These are phyloP conservation scores for Clathrospora elynae DNA, from an alignment of 2,329 filamentous ascomycete genomes.

Conservation along the genomic window DNA sequence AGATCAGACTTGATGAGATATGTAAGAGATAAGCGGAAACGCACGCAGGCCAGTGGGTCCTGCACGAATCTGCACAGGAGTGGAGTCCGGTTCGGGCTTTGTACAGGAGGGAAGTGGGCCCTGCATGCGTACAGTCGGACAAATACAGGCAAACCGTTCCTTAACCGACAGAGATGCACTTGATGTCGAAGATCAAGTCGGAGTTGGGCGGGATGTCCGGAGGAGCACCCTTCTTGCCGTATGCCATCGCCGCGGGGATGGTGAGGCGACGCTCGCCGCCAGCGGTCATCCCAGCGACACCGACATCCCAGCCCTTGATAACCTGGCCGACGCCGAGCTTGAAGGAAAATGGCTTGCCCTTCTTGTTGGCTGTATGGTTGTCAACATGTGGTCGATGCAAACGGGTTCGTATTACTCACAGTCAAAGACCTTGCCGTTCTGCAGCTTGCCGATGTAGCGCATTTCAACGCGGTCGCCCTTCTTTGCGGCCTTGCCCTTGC, in stretches of 20 bases:
- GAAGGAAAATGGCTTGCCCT: constrained; percentile 96
- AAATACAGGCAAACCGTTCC: constrained; percentile 12
- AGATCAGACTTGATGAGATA: constrained; percentile 27
- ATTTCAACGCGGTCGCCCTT: constrained; percentile 88
- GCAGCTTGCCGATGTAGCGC: constrained; percentile 95
- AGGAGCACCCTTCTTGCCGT: constrained; percentile 75
- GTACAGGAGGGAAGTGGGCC: constrained; percentile 34
- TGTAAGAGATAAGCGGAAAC: constrained; percentile 25
- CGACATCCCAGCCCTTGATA: constrained; percentile 98
- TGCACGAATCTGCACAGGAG: constrained; percentile 42
- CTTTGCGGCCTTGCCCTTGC: constrained; percentile 83
- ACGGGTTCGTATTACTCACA: constrained; percentile 60
- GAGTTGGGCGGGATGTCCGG: constrained; percentile 92
- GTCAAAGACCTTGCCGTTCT: constrained; percentile 94
- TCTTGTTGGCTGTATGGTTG: constrained; percentile 84
- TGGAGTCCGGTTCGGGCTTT: constrained; percentile 31
- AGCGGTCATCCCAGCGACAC: constrained; percentile 87
- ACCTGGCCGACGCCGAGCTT: constrained; percentile 93
- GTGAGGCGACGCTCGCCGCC: constrained; percentile 92
- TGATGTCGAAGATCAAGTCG: constrained; percentile 83
- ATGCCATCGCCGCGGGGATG: constrained; percentile 85
- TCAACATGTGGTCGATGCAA: constrained; percentile 23
- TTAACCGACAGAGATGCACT: constrained; percentile 57
- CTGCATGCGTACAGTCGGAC: constrained; percentile 19
- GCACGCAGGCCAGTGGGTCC: constrained; percentile 20